phyloP scores from a whole-genome alignment of 768 basidiomycete genomes.

The Boletus pseudopeckii region DNA sequence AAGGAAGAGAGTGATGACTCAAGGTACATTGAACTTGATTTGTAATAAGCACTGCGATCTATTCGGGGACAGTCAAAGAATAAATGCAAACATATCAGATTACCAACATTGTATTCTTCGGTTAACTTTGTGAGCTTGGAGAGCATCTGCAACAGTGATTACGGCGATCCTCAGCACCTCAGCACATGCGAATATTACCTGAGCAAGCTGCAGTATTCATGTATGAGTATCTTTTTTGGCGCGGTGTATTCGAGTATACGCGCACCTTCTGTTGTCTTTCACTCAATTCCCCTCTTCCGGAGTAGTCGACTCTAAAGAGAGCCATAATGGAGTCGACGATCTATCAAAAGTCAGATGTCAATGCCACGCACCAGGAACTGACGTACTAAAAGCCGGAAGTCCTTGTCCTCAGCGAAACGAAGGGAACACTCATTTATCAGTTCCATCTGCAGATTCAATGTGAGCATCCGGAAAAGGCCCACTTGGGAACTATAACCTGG shows the following conservation, averaged over 20 bases:
- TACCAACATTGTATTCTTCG: constrained; percentile 80
- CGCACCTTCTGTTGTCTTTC: constrained; percentile 87
- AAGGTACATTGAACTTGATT: constrained; percentile 85
- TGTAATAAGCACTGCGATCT: constrained; percentile 85
- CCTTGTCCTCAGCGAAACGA: constrained; percentile 87
- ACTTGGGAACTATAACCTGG: constrained; percentile 49
- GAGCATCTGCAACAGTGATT: constrained; percentile 59
- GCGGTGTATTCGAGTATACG: neutral
- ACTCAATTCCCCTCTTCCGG: constrained; percentile 90
- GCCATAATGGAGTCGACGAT: constrained; percentile 98
- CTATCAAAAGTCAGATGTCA: constrained; percentile 36
- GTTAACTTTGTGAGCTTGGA: constrained; percentile 87
- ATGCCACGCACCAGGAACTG: neutral
- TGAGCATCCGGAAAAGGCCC: constrained; percentile 1
- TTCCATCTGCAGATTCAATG: constrained; percentile 61
- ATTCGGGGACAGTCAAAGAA: constrained; percentile 6
- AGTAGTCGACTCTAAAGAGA: constrained; percentile 89
- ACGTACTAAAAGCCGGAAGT: constrained; percentile 65
- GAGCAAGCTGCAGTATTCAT: constrained; percentile 61
- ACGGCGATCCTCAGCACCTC: neutral
- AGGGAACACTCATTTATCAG: constrained; percentile 85
- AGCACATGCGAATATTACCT: constrained; percentile 42
- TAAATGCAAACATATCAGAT: neutral
- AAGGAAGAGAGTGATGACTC: neutral
- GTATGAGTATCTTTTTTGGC: constrained; percentile 8